These are phyloP conservation scores for Tolypocladium endophyticum DNA, from an alignment of 2,329 filamentous ascomycete genomes.

Conservation along the genomic window DNA sequence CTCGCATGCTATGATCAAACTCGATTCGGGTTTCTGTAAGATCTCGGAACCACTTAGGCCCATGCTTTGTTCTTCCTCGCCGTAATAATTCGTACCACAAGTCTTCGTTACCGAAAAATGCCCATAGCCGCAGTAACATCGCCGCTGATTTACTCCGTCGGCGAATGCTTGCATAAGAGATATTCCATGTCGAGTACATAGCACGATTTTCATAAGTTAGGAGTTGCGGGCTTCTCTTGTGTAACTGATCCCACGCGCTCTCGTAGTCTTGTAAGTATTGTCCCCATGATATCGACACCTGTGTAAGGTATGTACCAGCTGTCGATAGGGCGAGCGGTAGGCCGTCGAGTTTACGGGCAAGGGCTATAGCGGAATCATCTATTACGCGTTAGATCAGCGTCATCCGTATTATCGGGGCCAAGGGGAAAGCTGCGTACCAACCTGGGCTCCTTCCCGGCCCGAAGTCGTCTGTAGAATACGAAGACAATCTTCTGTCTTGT, in stretches of 20 bases:
- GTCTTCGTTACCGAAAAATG: background rate
- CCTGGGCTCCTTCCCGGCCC: background rate
- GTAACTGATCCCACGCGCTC: background rate
- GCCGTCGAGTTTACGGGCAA: background rate
- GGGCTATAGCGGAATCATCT: background rate
- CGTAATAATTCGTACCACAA: background rate
- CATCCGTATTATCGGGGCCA: background rate
- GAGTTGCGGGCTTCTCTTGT: background rate
- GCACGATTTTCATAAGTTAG: background rate
- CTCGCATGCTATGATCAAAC: background rate
- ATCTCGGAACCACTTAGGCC: background rate
- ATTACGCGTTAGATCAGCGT: background rate
- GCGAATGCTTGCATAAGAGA: background rate
- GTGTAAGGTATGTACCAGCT: background rate
- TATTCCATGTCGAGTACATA: background rate
- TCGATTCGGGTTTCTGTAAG: background rate
- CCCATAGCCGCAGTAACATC: background rate
- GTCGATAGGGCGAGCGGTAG: background rate
- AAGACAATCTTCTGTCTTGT: too few relatives aligned
- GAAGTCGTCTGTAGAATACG: background rate
- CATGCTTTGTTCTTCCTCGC: background rate
- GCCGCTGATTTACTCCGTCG: background rate
- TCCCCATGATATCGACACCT: background rate
- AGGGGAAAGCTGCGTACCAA: background rate
- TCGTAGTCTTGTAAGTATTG: background rate